Evolutionary conservation across 805 yeast species (phyloP), one percentile per base, ranked within the genome.

Genomic region (Ogataea kodamae): DNA sequence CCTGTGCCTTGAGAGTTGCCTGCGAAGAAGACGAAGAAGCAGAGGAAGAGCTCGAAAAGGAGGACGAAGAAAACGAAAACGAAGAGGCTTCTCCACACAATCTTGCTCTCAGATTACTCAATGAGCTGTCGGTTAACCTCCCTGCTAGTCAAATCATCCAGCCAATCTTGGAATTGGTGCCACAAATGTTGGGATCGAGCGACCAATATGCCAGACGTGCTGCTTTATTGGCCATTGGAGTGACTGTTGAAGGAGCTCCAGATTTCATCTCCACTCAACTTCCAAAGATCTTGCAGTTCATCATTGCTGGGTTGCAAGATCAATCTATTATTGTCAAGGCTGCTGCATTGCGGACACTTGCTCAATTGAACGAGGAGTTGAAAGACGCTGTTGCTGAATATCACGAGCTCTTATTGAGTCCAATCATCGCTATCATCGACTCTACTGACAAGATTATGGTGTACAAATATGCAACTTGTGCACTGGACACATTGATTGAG

Each of bases 91-190:
- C 79, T 35, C 94, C 96, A 37, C 62, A 78, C 26, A 61, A 81
- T 31, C 71, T 87, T 46, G 95, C 95, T 10, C 70, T 88, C 50
- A 76, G 95, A 64, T 67, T 90, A 39, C 60, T 92, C 34, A 83
- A 86, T 33, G 74, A 76, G 53, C 76, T 90, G 46, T 76, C 97
- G 11, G 67, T 80, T 27, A 88, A 81, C 53, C 70, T 92, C 52
- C 96, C 99, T 34, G 96, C 97, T 30, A 75, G 87, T 25, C 98
- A 92, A 61, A 95, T 85, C 37, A 78, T 89, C 46, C 73, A 70
- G 44, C 90, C 96, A 26, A 70, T 90, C 43, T 69, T 87, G 42
- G 84, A 78, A 45, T 74, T 72, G 46, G 59, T 84, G 43, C 71
- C 75, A 27, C 55, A 71, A 26, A 62, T 79, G 68, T 59, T 80